Evolutionary conservation across 768 basidiomycete species (phyloP).

Genomic region (Lentinus brumalis): DNA sequence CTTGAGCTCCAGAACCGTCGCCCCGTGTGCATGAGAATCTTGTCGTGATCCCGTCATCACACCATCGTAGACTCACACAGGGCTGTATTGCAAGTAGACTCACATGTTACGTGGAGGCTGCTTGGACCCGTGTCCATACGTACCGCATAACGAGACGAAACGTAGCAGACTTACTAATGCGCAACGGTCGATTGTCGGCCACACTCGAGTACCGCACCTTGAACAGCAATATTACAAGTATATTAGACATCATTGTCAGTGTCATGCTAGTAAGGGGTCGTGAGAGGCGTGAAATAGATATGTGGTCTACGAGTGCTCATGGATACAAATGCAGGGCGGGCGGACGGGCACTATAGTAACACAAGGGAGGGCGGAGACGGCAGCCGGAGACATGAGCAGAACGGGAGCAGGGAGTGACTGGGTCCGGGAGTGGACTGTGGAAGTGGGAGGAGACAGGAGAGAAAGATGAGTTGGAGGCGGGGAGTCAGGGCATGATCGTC

Average conservation of each 20-base stretch:
- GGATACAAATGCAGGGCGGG: constrained; percentile 2
- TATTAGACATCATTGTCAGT: not conserved
- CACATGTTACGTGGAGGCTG: too few species aligned
- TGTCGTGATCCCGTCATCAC: too few species aligned
- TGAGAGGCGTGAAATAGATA: constrained; percentile 4
- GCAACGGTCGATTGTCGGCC: too few species aligned
- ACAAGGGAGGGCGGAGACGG: not conserved
- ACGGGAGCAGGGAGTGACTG: not conserved
- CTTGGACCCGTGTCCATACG: too few species aligned
- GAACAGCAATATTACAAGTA: not conserved
- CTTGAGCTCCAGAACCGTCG: too few species aligned
- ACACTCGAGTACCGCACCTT: too few species aligned
- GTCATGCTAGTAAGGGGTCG: not conserved
- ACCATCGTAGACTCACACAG: too few species aligned
- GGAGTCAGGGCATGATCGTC: not conserved
- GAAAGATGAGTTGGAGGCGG: not conserved
- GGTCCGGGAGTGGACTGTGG: not conserved
- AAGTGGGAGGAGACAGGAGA: not conserved
- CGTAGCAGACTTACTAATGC: too few species aligned
- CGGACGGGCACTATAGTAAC: not conserved
- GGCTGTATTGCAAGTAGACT: too few species aligned
- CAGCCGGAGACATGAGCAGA: not conserved
- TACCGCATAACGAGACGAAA: too few species aligned
- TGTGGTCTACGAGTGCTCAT: not conserved
- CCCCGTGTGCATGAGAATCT: too few species aligned